These are phyloP conservation scores for Soucietia sequanensis DNA, from an alignment of 805 yeast genomes.

Conservation along the genomic window DNA sequence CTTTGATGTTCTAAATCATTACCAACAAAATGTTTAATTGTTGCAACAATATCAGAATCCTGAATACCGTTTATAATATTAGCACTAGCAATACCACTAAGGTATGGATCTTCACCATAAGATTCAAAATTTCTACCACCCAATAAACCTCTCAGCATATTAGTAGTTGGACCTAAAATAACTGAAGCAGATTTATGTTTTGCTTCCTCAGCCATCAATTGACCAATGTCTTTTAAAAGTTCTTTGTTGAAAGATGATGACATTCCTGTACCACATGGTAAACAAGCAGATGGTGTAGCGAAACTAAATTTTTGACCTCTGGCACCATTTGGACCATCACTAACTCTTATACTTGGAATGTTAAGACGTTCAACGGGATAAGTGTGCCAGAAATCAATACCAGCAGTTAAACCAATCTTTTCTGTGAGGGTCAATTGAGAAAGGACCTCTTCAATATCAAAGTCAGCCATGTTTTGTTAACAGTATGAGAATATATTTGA, in stretches of 20 bases:
- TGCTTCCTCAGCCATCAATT: conserved; percentile 32
- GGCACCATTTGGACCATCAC: conserved; percentile 35
- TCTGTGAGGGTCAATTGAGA: conserved; percentile 24
- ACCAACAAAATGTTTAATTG: conserved; percentile 32
- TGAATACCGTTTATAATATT: conserved; percentile 29
- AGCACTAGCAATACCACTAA: conserved; percentile 26
- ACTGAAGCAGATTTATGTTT: conserved; percentile 28
- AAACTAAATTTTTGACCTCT: conserved; percentile 30
- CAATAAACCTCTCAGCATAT: conserved; percentile 32
- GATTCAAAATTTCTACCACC: conserved; percentile 37
- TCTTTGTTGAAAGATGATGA: conserved; percentile 30
- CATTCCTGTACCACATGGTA: conserved; percentile 35
- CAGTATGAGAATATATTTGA: no score
- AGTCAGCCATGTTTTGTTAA: conserved; percentile 13
- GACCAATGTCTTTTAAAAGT: conserved; percentile 26
- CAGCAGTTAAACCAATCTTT: conserved; percentile 23
- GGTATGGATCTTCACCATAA: conserved; percentile 31
- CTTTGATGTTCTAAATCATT: conserved; percentile 33
- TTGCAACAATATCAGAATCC: conserved; percentile 25
- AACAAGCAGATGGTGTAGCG: conserved; percentile 29
- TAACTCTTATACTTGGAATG: conserved; percentile 46
- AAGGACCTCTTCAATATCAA: conserved; percentile 23
- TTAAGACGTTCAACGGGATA: conserved; percentile 34
- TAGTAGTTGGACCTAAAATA: conserved; percentile 32
- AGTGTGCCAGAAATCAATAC: conserved; percentile 55